Evolutionary conservation across 208 protist genomes (phyloP).

Genomic region (Acanthamoeba sp.): DNA sequence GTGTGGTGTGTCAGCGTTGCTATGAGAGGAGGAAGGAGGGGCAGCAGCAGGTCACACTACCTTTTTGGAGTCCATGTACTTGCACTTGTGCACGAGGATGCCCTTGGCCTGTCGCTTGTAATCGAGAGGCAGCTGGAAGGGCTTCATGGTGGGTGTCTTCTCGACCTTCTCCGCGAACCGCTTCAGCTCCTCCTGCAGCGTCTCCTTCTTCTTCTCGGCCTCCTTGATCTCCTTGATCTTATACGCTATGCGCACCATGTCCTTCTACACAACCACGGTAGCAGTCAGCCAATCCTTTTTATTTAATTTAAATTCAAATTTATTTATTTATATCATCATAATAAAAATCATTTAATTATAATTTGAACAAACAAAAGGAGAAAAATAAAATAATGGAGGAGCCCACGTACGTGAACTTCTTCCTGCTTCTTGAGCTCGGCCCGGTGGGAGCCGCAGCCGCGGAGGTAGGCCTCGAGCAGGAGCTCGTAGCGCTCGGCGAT

Average conservation of each 20-base stretch:
- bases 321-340: too few species aligned
- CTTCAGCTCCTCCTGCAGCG: constrained; percentile 30
- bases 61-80: constrained; percentile 85
- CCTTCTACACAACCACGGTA: not conserved
- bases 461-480: constrained; percentile 87
- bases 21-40: constrained; percentile 4
- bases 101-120: constrained; percentile 80
- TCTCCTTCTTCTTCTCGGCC: constrained; percentile 31
- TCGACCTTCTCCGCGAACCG: not conserved
- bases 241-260: constrained; percentile 12
- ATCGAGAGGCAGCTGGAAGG: constrained; percentile 79
- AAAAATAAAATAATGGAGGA: too few species aligned
- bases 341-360: too few species aligned
- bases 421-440: constrained; percentile 64
- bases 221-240: constrained; percentile 44
- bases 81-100: constrained; percentile 80
- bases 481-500: constrained; percentile 86
- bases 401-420: not conserved
- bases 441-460: constrained; percentile 78
- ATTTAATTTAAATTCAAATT: too few species aligned
- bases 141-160: not conserved
- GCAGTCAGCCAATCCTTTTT: too few species aligned
- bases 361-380: too few species aligned
- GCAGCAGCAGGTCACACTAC: not conserved
- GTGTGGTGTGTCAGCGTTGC: not conserved